Percentiles rank a stretch among this genome's conserved stretches.
Evolutionary conservation across 768 basidiomycete genomes (phyloP).

Genomic region (Tephrocybe rancida): DNA sequence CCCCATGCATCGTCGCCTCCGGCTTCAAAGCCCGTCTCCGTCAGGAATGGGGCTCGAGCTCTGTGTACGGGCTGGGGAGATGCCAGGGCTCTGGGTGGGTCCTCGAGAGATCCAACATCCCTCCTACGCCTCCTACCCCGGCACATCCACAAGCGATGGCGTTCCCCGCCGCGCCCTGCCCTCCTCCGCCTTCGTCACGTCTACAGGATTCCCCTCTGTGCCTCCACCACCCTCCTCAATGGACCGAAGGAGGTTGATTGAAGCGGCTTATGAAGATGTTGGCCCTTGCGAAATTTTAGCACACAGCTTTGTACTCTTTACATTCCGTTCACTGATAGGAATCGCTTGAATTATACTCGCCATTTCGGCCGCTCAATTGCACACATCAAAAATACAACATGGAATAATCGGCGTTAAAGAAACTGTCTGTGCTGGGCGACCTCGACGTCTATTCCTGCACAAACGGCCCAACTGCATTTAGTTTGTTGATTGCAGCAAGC

Average conservation of each 20-base stretch:
- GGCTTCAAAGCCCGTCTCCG: slow-evolving; percentile 57
- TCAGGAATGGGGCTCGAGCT: slow-evolving; percentile 70
- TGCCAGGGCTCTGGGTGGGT: slow-evolving; percentile 65
- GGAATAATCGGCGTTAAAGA: too few species aligned
- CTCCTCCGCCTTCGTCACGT: not conserved
- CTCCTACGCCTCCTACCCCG: slow-evolving; percentile 35
- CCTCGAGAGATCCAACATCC: slow-evolving; percentile 47
- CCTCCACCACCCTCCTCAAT: slow-evolving; percentile 6
- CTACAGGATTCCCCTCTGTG: not conserved
- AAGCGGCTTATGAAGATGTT: not conserved
- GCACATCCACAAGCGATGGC: slow-evolving; percentile 32
- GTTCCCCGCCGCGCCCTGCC: slow-evolving; percentile 26
- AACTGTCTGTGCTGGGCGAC: too few species aligned
- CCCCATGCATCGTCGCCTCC: slow-evolving; percentile 57
- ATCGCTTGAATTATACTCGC: too few species aligned
- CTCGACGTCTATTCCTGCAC: too few species aligned
- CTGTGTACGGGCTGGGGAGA: slow-evolving; percentile 53
- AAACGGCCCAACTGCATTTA: too few species aligned
- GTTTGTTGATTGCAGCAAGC: too few species aligned
- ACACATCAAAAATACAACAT: too few species aligned
- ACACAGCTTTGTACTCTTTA: too few species aligned
- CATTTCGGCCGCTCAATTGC: too few species aligned
- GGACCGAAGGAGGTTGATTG: slow-evolving; percentile 40
- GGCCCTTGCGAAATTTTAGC: not conserved
- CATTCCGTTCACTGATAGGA: too few species aligned